Evolutionary conservation across 2,329 filamentous ascomycete species (phyloP).

Genomic region (Diaporthe sp.): DNA sequence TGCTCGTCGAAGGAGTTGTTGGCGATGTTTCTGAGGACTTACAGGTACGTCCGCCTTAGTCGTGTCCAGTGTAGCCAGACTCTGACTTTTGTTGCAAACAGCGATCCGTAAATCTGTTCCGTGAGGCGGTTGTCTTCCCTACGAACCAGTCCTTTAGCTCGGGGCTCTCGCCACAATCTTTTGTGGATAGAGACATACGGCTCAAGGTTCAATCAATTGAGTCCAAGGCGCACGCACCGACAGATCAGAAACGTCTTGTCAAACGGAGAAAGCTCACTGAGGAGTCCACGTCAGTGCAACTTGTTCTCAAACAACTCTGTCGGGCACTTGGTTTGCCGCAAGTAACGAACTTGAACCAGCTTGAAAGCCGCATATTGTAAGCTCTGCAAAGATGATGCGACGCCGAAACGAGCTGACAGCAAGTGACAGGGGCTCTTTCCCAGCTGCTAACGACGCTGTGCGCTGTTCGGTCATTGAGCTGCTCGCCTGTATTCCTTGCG

Average conservation of each 20-base stretch:
- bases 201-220: slow-evolving; percentile 11
- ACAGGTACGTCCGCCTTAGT: slow-evolving; percentile 25
- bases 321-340: slow-evolving; percentile 10
- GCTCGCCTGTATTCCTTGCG: slow-evolving; percentile 68
- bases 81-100: not conserved
- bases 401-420: not conserved
- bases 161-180: slow-evolving; percentile 15
- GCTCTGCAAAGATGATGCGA: not conserved
- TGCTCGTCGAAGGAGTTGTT: not conserved
- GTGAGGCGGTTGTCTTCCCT: slow-evolving; percentile 12
- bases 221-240: slow-evolving; percentile 2
- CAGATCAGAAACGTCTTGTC: not conserved
- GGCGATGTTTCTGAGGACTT: slow-evolving; percentile 8
- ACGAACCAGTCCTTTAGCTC: slow-evolving; percentile 6
- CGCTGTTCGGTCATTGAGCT: slow-evolving; percentile 48
- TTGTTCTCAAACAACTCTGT: slow-evolving; percentile 21
- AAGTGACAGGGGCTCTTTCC: slow-evolving; percentile 36
- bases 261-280: slow-evolving; percentile 27
- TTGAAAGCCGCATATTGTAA: slow-evolving; percentile 31
- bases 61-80: not conserved
- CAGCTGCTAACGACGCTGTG: slow-evolving; percentile 35
- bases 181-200: slow-evolving; percentile 27
- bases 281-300: not conserved
- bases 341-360: not conserved
- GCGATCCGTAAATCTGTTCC: slow-evolving; percentile 27